These are phyloP conservation scores for Blastobotrys persicus DNA, from an alignment of 1,139 yeast species.

Conservation along the genomic window DNA sequence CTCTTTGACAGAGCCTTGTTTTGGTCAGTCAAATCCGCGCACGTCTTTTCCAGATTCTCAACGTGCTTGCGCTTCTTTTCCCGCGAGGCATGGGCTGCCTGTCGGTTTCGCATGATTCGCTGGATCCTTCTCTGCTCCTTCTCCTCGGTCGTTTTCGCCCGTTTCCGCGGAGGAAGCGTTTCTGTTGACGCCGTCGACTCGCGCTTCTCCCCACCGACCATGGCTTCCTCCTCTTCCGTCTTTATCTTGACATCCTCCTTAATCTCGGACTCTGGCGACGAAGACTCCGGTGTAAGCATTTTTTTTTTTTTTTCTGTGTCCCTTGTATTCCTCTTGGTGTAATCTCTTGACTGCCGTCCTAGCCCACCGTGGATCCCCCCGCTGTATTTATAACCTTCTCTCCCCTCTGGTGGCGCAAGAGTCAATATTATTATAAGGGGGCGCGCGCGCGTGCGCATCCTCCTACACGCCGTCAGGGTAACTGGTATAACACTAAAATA, in stretches of 20 bases:
- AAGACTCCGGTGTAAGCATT: constrained; percentile 15
- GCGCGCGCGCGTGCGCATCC: background rate
- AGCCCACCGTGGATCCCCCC: background rate
- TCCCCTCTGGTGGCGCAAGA: background rate
- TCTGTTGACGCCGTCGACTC: constrained; percentile 22
- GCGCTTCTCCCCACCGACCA: constrained; percentile 1
- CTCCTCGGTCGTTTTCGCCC: constrained; percentile 95
- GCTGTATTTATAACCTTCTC: background rate
- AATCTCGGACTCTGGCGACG: constrained; percentile 5
- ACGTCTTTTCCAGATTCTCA: constrained; percentile 67
- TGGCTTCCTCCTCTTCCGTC: background rate
- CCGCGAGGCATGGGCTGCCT: constrained; percentile 96
- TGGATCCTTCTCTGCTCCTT: constrained; percentile 95
- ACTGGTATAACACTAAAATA: background rate
- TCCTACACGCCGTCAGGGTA: background rate
- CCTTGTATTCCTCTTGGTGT: constrained; percentile 5
- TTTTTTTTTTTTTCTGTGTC: too few relatives aligned
- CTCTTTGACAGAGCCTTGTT: constrained; percentile 30
- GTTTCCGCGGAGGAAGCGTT: constrained; percentile 85
- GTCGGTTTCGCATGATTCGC: constrained; percentile 86
- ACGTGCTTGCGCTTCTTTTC: constrained; percentile 94
- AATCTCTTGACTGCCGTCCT: constrained; percentile 5
- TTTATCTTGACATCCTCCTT: background rate
- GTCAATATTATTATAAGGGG: constrained; percentile 2
- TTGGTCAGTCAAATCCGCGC: constrained; percentile 32